Conservation (phyloP, 139 green algal species). For the Yamagishiella unicocca region DNA sequence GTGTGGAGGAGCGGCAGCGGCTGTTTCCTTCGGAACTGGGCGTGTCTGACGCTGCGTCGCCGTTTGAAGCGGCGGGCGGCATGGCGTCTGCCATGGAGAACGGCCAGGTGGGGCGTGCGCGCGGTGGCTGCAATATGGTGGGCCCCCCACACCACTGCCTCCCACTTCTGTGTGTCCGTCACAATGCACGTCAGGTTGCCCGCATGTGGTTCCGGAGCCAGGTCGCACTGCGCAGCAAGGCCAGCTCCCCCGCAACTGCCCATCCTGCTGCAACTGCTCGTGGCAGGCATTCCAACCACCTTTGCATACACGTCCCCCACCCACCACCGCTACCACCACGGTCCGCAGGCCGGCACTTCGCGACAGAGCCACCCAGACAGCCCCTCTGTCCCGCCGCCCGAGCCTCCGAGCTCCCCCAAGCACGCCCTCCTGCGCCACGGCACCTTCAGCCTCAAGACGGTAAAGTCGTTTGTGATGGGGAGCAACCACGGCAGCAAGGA, state of each 20-base stretch:
- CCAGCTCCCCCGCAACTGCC: too few relatives aligned
- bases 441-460: conserved; percentile 20
- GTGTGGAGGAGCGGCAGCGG: conserved; percentile 35
- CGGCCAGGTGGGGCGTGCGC: background rate
- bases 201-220: too few relatives aligned
- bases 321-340: background rate
- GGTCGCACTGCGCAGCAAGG: too few relatives aligned
- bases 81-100: conserved; percentile 19
- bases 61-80: background rate
- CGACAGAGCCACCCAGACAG: background rate
- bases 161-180: background rate
- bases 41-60: background rate
- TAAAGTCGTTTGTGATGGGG: conserved; percentile 24
- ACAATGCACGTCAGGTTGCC: too few relatives aligned
- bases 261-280: too few relatives aligned
- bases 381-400: background rate
- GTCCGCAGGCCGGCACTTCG: background rate
- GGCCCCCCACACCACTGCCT: background rate
- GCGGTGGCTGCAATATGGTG: background rate
- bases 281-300: background rate
- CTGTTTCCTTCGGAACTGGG: background rate
- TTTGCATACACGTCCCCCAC: background rate
- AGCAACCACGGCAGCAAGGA: background rate
- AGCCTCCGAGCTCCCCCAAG: background rate
- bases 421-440: background rate